Base-by-base conservation (phyloP, 306 rosid genomes). In the Sicyos baderoa region DNA sequence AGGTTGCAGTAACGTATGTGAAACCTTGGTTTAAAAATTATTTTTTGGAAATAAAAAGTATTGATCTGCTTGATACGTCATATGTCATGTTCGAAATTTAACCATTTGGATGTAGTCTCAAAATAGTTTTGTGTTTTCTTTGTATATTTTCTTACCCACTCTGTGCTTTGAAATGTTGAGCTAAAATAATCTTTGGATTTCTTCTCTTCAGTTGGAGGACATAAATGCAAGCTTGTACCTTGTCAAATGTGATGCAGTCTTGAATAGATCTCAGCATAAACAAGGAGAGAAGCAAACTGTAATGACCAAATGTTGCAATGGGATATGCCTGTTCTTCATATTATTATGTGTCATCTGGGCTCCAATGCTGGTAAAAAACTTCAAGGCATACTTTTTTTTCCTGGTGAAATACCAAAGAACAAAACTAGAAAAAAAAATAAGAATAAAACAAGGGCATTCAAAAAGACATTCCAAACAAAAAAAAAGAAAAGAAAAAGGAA, bases 331-430 rank as follows among this genome's bases (percentile, higher is more conserved):
- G 51, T 85, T 93, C 84, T 93, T 93, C 71, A 79, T 93, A 72
- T 76, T 93, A 75, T 80, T 93, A 17, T 88, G 91, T 71, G 99
- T 93, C 67, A 90, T 93, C 75, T 93, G 99, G 99, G 97, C 99
- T 75, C 99, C 99, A n/a, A 93, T 93, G 99, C 89, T 88, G 97
- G 99, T 93, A 84, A 79, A 87, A 54, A 56, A 79, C 71, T 64
- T 54, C 63, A 54, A 54, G 53, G 47, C 53, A 18, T 67, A 47
- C 6, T 27, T 7, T 55, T 40, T 44, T 18, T 19, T 32, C 5
- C 37, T 32, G 37, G 5, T 32, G 5, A 32, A 32, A 32, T 32
- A 32, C 37, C 37, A 32, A 32, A 32, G 37, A 32, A 32, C 37
- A 32, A 32, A 32, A 32, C n/a, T n/a, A n/a, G n/a, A 32, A 5